phyloP scores from a whole-genome alignment of 345 rosid species.

The Sonneratia alba region DNA sequence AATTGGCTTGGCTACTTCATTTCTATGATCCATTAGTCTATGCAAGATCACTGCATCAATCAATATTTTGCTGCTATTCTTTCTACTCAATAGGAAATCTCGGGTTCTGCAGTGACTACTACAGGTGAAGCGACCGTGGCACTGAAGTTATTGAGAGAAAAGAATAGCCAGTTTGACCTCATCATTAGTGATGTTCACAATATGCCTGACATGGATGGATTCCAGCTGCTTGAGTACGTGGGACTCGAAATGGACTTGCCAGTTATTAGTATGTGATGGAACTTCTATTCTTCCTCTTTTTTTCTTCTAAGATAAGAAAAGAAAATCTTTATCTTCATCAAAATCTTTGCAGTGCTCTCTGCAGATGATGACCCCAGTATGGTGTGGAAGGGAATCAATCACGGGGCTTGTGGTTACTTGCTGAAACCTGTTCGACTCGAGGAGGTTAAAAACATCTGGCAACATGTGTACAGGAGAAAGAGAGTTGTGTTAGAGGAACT shows the following conservation, averaged over 20 bases:
- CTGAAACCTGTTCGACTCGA: constrained; percentile 85
- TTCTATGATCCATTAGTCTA: too few species aligned
- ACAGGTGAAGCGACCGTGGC: constrained; percentile 27
- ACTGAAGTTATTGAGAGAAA: constrained; percentile 28
- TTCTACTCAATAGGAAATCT: background rate
- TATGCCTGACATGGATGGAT: constrained; percentile 51
- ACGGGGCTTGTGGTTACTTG: constrained; percentile 93
- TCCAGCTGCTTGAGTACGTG: constrained; percentile 42
- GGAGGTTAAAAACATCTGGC: constrained; percentile 93
- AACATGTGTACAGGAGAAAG: constrained; percentile 73
- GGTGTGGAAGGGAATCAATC: constrained; percentile 83
- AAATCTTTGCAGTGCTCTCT: constrained; percentile 59
- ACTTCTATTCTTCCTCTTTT: background rate
- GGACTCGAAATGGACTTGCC: constrained; percentile 52
- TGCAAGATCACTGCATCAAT: background rate
- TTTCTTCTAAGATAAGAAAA: background rate
- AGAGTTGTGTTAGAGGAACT: constrained; percentile 33
- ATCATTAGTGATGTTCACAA: constrained; percentile 40
- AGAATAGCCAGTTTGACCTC: constrained; percentile 25
- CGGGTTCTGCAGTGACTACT: constrained; percentile 23
- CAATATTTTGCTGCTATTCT: constrained; percentile 1
- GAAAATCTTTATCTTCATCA: constrained; percentile 1
- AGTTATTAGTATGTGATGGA: constrained; percentile 34
- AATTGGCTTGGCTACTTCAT: background rate
- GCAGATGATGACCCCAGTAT: constrained; percentile 69